Conservation (phyloP, 495 filamentous ascomycete genomes). For the Aspergillus homomorphus region DNA sequence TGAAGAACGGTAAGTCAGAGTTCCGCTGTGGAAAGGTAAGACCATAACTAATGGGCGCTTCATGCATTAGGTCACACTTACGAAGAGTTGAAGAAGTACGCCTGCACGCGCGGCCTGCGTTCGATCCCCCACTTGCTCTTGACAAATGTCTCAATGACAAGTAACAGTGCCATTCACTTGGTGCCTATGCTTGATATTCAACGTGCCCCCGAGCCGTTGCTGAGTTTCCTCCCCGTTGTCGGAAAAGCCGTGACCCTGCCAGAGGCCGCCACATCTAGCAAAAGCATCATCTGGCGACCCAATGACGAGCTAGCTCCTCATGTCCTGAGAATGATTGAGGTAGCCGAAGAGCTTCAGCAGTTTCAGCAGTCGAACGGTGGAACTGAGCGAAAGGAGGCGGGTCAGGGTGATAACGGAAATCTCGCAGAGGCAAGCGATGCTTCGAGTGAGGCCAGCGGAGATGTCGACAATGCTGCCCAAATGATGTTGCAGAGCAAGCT, state of each 20-base stretch:
- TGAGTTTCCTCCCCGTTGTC: slow-evolving; percentile 30
- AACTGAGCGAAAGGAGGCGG: slow-evolving; percentile 6
- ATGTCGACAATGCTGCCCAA: slow-evolving; percentile 12
- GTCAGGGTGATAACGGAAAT: slow-evolving; percentile 2
- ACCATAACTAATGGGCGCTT: not conserved
- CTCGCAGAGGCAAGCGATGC: not conserved
- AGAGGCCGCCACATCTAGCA: slow-evolving; percentile 22
- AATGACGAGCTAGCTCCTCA: slow-evolving; percentile 22
- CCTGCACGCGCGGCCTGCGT: slow-evolving; percentile 41
- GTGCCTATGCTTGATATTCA: slow-evolving; percentile 44
- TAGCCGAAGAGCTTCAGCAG: slow-evolving; percentile 43
- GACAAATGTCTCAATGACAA: slow-evolving; percentile 33
- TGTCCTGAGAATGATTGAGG: slow-evolving; percentile 50
- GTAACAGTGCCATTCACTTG: slow-evolving; percentile 40
- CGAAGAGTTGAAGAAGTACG: slow-evolving; percentile 26
- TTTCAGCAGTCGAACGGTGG: slow-evolving; percentile 18
- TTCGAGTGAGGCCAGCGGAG: not conserved
- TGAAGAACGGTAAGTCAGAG: slow-evolving; percentile 14
- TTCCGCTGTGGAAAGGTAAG: not conserved
- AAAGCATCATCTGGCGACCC: slow-evolving; percentile 39
- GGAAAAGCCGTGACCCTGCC: slow-evolving; percentile 28
- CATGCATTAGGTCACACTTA: slow-evolving; percentile 1
- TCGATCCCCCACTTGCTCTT: slow-evolving; percentile 46
- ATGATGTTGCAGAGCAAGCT: slow-evolving; percentile 22
- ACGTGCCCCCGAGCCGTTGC: slow-evolving; percentile 39